Evolutionary conservation across 2,329 filamentous ascomycete species (phyloP).

Genomic region (Tolypocladium tundrense): DNA sequence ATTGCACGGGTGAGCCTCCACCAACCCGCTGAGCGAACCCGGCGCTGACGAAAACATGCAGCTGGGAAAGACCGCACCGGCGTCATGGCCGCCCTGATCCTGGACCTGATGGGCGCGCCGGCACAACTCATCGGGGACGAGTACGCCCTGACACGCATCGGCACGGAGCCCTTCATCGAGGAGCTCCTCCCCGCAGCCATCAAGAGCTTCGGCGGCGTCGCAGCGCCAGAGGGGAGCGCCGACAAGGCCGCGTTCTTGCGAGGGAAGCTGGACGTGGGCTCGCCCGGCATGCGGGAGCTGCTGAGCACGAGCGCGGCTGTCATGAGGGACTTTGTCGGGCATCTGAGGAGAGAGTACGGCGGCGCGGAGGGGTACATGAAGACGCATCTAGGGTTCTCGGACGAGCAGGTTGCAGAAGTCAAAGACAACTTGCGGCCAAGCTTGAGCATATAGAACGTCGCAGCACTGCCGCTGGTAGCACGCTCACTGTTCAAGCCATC

Average conservation of each 20-base stretch:
- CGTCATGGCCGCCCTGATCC: background rate
- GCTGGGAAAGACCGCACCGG: background rate
- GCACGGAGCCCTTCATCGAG: background rate
- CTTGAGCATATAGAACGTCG: background rate
- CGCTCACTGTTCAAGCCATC: background rate
- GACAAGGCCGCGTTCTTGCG: too few relatives aligned
- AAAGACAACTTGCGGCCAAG: background rate
- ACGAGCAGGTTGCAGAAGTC: background rate
- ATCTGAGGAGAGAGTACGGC: background rate
- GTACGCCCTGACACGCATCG: slow-evolving; percentile 1
- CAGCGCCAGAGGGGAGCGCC: too few relatives aligned
- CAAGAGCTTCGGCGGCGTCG: background rate
- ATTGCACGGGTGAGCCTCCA: background rate
- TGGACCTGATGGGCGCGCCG: background rate
- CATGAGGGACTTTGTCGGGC: slow-evolving; percentile 1
- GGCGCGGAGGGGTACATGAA: background rate
- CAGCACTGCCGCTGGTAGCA: too few relatives aligned
- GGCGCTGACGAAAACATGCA: background rate
- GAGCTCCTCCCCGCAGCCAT: background rate
- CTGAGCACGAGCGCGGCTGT: background rate
- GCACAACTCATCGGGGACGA: background rate
- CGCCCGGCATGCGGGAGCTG: background rate
- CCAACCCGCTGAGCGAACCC: background rate
- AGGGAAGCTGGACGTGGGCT: background rate
- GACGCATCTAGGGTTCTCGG: background rate